Evolutionary conservation across 2,329 filamentous ascomycete genomes (phyloP).

Genomic region (Ceratocystis alfenasii): DNA sequence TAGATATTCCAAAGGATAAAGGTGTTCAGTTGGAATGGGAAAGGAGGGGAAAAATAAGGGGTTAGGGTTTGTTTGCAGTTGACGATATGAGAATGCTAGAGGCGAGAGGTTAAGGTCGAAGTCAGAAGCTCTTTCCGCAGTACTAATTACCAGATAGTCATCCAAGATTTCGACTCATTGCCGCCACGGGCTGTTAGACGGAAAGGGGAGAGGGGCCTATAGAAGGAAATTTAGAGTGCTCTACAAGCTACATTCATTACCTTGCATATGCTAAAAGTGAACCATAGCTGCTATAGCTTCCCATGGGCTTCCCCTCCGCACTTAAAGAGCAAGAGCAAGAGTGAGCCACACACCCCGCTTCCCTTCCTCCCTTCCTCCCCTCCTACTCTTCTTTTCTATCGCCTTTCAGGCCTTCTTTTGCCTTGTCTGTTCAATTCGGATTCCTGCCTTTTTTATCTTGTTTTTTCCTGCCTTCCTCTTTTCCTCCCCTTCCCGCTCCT

Average conservation of each 20-base stretch:
- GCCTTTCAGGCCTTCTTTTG: neutral
- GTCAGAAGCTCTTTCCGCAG: neutral
- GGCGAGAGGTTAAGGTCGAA: neutral
- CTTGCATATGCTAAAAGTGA: too few species aligned
- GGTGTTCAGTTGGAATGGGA: neutral
- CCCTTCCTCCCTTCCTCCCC: slow-evolving; percentile 19
- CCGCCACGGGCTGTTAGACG: too few species aligned
- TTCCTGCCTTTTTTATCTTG: neutral
- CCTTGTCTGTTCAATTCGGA: neutral
- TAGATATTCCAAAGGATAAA: neutral
- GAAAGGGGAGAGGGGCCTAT: too few species aligned
- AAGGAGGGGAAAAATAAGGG: neutral
- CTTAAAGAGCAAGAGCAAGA: neutral
- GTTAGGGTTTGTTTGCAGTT: neutral
- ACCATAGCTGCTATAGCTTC: neutral
- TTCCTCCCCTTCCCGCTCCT: slow-evolving; percentile 17
- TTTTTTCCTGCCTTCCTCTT: slow-evolving; percentile 22
- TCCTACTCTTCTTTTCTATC: neutral
- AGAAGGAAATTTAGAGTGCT: too few species aligned
- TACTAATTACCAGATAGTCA: too few species aligned
- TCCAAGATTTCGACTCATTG: too few species aligned
- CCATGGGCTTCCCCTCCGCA: neutral
- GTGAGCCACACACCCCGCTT: slow-evolving; percentile 16
- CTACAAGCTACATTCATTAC: too few species aligned
- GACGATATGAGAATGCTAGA: neutral